phyloP scores from a whole-genome alignment of 2,329 filamentous ascomycete species.

The Microcyclosporella mali region DNA sequence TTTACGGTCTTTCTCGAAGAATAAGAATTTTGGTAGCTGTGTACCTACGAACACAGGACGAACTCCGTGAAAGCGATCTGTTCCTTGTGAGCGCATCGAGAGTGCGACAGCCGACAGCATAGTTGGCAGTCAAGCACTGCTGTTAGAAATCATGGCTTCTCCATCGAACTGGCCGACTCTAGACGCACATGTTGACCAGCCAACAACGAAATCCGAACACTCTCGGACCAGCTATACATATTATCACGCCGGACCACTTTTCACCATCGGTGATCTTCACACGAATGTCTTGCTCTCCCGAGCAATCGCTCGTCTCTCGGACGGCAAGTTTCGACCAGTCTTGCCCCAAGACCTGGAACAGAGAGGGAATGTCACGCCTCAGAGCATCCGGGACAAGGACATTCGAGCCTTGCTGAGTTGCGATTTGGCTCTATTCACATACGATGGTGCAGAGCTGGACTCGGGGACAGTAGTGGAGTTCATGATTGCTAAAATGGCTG shows the following conservation, averaged over 20 bases:
- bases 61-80: neutral
- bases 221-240: constrained; percentile 5
- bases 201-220: neutral
- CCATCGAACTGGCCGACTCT: neutral
- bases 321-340: constrained; percentile 9
- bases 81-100: neutral
- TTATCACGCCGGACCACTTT: constrained; percentile 16
- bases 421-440: constrained; percentile 13
- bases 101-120: neutral
- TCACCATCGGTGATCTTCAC: constrained; percentile 12
- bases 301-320: constrained; percentile 6
- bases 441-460: constrained; percentile 14
- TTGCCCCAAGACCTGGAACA: constrained; percentile 15
- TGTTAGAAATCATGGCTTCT: neutral
- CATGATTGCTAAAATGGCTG: constrained; percentile 14
- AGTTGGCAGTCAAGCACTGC: neutral
- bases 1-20: neutral
- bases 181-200: neutral
- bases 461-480: constrained; percentile 16
- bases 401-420: constrained; percentile 12
- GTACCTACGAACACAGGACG: neutral
- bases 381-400: constrained; percentile 16
- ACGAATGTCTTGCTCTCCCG: constrained; percentile 13
- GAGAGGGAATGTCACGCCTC: constrained; percentile 11
- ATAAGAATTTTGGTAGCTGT: neutral